These are phyloP conservation scores for Kwoniella heveanensis DNA, from an alignment of 768 basidiomycete genomes.

Conservation along the genomic window DNA sequence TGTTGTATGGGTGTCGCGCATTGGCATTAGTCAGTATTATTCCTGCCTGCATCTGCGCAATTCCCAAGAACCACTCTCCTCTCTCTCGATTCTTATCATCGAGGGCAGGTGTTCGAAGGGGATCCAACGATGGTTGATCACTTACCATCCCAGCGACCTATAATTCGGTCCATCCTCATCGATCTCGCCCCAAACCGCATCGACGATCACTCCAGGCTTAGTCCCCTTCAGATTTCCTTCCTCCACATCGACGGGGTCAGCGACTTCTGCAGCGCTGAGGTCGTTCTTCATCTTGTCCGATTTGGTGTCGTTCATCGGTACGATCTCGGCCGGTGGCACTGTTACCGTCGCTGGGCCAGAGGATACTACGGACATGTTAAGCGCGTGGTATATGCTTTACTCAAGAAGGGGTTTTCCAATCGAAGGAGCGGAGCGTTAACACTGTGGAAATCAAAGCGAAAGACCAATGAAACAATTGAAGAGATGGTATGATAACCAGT, in stretches of 20 bases:
- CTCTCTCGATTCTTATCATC: too few relatives aligned
- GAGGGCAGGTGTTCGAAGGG: too few relatives aligned
- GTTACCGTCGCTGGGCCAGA: not conserved
- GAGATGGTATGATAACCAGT: not conserved
- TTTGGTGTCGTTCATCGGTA: constrained; percentile 6
- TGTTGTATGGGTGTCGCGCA: too few relatives aligned
- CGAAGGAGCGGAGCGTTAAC: too few relatives aligned
- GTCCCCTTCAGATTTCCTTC: not conserved
- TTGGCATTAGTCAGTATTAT: too few relatives aligned
- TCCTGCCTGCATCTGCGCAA: too few relatives aligned
- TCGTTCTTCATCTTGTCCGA: constrained; percentile 14
- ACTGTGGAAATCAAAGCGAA: too few relatives aligned
- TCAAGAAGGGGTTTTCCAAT: too few relatives aligned
- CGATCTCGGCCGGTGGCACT: not conserved
- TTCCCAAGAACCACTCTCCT: not conserved
- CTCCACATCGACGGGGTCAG: constrained; percentile 16
- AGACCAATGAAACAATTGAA: not conserved
- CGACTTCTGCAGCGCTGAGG: constrained; percentile 7
- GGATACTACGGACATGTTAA: not conserved
- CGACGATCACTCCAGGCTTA: constrained; percentile 21
- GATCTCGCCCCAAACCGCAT: constrained; percentile 39
- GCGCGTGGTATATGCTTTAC: not conserved
- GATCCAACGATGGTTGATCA: too few relatives aligned
- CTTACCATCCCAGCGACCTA: constrained; percentile 30
- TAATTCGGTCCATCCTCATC: constrained; percentile 37